These are phyloP conservation scores for Solanum chiquidenum DNA, from an alignment of 257 asterid genomes.

Conservation along the genomic window DNA sequence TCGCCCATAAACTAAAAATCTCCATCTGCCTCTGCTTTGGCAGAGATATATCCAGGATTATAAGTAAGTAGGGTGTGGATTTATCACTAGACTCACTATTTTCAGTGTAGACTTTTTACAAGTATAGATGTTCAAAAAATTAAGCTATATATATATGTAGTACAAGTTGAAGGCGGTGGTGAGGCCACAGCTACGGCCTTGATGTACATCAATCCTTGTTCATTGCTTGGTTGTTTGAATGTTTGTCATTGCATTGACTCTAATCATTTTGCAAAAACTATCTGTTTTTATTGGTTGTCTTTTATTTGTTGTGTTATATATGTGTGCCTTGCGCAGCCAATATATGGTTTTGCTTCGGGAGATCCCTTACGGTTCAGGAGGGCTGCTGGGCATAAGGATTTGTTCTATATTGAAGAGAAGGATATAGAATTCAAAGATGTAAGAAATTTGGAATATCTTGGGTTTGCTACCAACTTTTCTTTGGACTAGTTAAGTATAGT, in stretches of 20 bases:
- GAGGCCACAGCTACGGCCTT: neutral
- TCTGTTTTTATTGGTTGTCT: neutral
- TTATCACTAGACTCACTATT: neutral
- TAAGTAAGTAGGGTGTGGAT: neutral
- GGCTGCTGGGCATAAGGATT: slow-evolving; percentile 90
- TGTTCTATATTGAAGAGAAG: slow-evolving; percentile 79
- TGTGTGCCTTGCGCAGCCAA: slow-evolving; percentile 37
- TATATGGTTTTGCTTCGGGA: slow-evolving; percentile 90
- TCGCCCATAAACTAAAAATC: neutral
- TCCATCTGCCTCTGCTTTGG: neutral
- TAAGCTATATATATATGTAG: neutral
- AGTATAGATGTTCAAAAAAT: neutral
- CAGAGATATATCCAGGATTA: neutral
- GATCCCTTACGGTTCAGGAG: slow-evolving; percentile 80
- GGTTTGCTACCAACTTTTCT: neutral
- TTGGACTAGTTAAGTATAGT: neutral
- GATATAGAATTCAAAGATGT: slow-evolving; percentile 95
- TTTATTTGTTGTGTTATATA: neutral
- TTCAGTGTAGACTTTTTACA: neutral
- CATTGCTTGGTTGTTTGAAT: neutral
- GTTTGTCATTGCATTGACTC: neutral
- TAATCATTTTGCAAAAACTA: neutral
- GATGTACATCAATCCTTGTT: neutral
- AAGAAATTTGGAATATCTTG: slow-evolving; percentile 3
- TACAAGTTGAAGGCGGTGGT: neutral